Percentiles rank a stretch among this genome's conserved stretches.
Conservation (phyloP, 805 yeast species). For the Yamadazyma scolyti region DNA sequence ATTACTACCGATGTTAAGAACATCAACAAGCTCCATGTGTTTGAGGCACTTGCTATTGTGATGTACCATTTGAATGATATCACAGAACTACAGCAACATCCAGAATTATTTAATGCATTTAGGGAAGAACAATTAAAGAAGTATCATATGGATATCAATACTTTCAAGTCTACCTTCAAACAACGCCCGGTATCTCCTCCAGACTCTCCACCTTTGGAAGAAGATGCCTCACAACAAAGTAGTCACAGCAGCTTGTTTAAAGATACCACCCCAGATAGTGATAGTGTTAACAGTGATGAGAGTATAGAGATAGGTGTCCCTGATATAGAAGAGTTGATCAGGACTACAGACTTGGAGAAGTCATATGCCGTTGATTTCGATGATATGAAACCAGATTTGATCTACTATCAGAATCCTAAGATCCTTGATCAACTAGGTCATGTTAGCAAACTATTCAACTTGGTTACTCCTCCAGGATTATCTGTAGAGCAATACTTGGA, state of each 20-base stretch:
- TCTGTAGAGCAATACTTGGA: constrained; percentile 31
- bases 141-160: constrained; percentile 1
- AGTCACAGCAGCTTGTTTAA: too few species aligned
- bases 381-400: constrained; percentile 10
- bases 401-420: constrained; percentile 8
- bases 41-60: constrained; percentile 31
- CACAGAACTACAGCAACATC: constrained; percentile 24
- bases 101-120: constrained; percentile 19
- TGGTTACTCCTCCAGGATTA: constrained; percentile 32
- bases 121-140: constrained; percentile 22
- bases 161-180: too few species aligned
- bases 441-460: constrained; percentile 28
- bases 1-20: constrained; percentile 25
- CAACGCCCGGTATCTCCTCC: constrained; percentile 16
- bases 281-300: background rate
- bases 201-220: constrained; percentile 16
- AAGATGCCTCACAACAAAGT: background rate
- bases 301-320: background rate
- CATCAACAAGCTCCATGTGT: constrained; percentile 30
- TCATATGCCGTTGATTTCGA: constrained; percentile 9
- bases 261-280: background rate
- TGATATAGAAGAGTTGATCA: constrained; percentile 9
- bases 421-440: constrained; percentile 21
- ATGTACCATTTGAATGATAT: constrained; percentile 27
- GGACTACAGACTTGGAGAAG: constrained; percentile 8